These are phyloP conservation scores for Kodamaea neixiangensis DNA, from an alignment of 805 yeast genomes.

Conservation along the genomic window DNA sequence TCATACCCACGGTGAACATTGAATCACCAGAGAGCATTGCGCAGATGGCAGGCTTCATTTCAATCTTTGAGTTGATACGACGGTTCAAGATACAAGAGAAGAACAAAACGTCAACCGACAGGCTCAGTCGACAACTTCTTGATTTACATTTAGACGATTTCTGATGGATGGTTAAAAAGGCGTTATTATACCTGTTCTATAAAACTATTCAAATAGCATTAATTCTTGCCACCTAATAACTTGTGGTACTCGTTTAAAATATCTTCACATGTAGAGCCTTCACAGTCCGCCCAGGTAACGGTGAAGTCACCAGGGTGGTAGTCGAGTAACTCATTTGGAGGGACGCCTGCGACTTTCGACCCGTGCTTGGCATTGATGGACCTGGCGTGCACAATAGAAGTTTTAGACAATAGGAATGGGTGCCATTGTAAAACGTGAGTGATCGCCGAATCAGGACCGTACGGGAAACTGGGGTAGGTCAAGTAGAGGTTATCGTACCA, in stretches of 20 bases:
- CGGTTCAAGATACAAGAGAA: slow-evolving; percentile 13
- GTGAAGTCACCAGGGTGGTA: slow-evolving; percentile 70
- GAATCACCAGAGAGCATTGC: slow-evolving; percentile 24
- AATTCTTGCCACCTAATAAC: slow-evolving; percentile 1
- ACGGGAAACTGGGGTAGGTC: slow-evolving; percentile 61
- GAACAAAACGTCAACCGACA: background rate
- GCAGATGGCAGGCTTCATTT: slow-evolving; percentile 36
- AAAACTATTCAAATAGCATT: background rate
- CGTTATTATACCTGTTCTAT: background rate
- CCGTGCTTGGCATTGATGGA: slow-evolving; percentile 34
- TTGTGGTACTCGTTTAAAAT: slow-evolving; percentile 31
- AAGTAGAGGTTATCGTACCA: slow-evolving; percentile 77
- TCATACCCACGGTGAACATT: slow-evolving; percentile 79
- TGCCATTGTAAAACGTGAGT: slow-evolving; percentile 96
- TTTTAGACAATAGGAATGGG: slow-evolving; percentile 70
- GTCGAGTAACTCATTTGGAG: slow-evolving; percentile 24
- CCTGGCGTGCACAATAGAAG: slow-evolving; percentile 66
- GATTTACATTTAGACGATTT: slow-evolving; percentile 10
- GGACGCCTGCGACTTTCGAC: slow-evolving; percentile 13
- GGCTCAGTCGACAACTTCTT: slow-evolving; percentile 1
- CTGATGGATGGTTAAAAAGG: background rate
- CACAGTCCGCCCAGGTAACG: slow-evolving; percentile 62
- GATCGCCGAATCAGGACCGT: slow-evolving; percentile 64
- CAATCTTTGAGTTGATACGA: slow-evolving; percentile 30
- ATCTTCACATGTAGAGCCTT: slow-evolving; percentile 51